Conservation (phyloP, 2,329 filamentous ascomycete species). For the Cytospora schulzeri region DNA sequence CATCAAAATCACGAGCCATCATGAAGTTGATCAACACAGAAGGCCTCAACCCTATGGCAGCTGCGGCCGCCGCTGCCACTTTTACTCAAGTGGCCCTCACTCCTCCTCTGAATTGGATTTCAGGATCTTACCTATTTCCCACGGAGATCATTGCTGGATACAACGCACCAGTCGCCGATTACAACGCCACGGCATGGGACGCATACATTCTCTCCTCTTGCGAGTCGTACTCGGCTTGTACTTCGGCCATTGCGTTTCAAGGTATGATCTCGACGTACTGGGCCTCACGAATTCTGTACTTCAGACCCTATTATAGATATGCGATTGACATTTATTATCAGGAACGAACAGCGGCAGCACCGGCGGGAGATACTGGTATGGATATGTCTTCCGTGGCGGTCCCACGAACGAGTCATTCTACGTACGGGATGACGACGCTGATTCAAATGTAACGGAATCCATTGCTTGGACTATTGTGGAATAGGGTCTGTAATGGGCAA, state of each 20-base stretch:
- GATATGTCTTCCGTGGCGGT: slow-evolving; percentile 24
- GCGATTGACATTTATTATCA: not conserved
- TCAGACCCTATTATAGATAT: not conserved
- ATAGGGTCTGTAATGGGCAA: not conserved
- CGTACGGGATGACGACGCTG: slow-evolving; percentile 10
- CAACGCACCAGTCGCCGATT: slow-evolving; percentile 15
- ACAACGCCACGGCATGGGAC: slow-evolving; percentile 16
- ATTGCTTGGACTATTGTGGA: slow-evolving; percentile 22
- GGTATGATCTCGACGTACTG: not conserved
- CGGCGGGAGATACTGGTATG: slow-evolving; percentile 25
- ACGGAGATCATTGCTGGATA: slow-evolving; percentile 26
- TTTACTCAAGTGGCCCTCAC: slow-evolving; percentile 24
- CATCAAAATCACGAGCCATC: not conserved
- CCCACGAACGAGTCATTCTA: slow-evolving; percentile 22
- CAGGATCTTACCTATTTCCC: slow-evolving; percentile 19
- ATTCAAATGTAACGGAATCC: slow-evolving; percentile 10
- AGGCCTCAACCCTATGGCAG: slow-evolving; percentile 1
- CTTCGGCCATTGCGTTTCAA: slow-evolving; percentile 22
- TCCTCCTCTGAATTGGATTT: slow-evolving; percentile 23
- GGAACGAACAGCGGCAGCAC: slow-evolving; percentile 23
- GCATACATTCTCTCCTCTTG: slow-evolving; percentile 20
- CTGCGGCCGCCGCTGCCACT: slow-evolving; percentile 5
- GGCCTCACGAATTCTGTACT: not conserved
- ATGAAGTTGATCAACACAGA: slow-evolving; percentile 8
- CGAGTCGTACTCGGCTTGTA: slow-evolving; percentile 20